Percentiles rank a stretch among this genome's conserved stretches.
These are phyloP conservation scores for Capronia coronata DNA, from an alignment of 2,329 filamentous ascomycete species.

Conservation along the genomic window DNA sequence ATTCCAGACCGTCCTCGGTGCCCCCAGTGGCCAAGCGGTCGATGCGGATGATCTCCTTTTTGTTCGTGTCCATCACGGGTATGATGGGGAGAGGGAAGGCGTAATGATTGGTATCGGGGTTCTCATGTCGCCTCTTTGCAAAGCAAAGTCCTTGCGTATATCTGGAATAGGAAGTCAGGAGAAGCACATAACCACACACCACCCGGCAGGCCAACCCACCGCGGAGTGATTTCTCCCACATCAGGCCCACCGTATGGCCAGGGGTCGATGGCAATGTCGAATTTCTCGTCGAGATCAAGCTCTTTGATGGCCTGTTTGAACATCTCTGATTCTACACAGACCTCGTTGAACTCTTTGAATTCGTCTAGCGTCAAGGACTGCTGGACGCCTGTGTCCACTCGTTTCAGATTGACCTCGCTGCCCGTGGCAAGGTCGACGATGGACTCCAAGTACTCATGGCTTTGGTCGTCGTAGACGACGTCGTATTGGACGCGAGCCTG, in stretches of 20 bases:
- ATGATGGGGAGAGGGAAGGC: constrained; percentile 54
- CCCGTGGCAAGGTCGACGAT: constrained; percentile 44
- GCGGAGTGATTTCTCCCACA: constrained; percentile 43
- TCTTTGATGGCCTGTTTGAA: constrained; percentile 48
- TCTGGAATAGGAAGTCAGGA: constrained; percentile 29
- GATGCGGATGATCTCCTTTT: constrained; percentile 50
- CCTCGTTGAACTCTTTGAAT: constrained; percentile 43
- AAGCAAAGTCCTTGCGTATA: constrained; percentile 52
- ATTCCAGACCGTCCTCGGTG: constrained; percentile 43
- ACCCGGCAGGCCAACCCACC: constrained; percentile 32
- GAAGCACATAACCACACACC: not conserved
- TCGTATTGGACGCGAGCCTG: constrained; percentile 52
- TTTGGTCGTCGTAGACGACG: constrained; percentile 46
- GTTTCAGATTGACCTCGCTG: constrained; percentile 39
- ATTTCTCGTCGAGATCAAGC: constrained; percentile 49
- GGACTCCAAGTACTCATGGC: constrained; percentile 52
- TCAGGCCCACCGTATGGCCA: constrained; percentile 54
- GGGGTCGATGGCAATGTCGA: constrained; percentile 51
- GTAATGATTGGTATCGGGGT: constrained; percentile 57
- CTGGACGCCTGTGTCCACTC: constrained; percentile 44
- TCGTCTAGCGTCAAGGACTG: constrained; percentile 46
- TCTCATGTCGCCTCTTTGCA: constrained; percentile 42
- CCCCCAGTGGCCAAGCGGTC: constrained; percentile 52
- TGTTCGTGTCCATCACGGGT: constrained; percentile 53
- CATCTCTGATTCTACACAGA: constrained; percentile 47